Evolutionary conservation across 2,329 filamentous ascomycete species (phyloP).

Genomic region (Stemphylium vesicarium): DNA sequence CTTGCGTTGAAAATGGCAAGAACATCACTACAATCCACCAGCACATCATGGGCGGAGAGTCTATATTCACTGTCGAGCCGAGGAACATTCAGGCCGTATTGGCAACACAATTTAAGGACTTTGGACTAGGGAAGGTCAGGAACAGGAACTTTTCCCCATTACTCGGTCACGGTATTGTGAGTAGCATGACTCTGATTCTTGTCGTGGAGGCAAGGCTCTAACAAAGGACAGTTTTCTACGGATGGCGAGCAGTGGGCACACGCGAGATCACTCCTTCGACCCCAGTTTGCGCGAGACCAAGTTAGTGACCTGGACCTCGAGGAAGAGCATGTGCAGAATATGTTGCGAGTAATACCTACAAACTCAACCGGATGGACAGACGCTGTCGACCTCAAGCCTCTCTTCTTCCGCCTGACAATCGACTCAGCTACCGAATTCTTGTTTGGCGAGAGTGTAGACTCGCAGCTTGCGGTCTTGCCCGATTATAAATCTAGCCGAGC

Average conservation of each 20-base stretch:
- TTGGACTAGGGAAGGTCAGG: conserved; percentile 46
- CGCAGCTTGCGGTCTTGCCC: conserved; percentile 31
- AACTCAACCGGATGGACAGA: conserved; percentile 33
- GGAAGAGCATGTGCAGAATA: conserved; percentile 39
- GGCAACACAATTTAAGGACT: conserved; percentile 55
- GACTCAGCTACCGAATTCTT: conserved; percentile 49
- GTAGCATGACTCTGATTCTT: conserved; percentile 1
- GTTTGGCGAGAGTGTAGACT: conserved; percentile 45
- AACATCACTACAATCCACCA: conserved; percentile 36
- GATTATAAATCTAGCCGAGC: conserved; percentile 23
- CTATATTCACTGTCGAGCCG: conserved; percentile 49
- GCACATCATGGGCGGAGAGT: conserved; percentile 21
- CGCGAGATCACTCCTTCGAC: conserved; percentile 42
- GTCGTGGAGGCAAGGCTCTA: not conserved
- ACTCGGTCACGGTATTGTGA: conserved; percentile 50
- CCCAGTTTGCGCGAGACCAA: conserved; percentile 44
- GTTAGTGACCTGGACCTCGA: conserved; percentile 44
- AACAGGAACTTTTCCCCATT: conserved; percentile 48
- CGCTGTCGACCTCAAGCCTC: conserved; percentile 44
- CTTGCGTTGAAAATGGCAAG: conserved; percentile 22
- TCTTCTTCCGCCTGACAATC: conserved; percentile 51
- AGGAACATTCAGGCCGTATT: conserved; percentile 55
- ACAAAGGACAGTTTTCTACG: conserved; percentile 31
- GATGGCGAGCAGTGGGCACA: conserved; percentile 43
- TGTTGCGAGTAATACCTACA: conserved; percentile 37